These are phyloP conservation scores for Phytophthora capsici DNA, from an alignment of 352 stramenopile genomes.

Conservation along the genomic window DNA sequence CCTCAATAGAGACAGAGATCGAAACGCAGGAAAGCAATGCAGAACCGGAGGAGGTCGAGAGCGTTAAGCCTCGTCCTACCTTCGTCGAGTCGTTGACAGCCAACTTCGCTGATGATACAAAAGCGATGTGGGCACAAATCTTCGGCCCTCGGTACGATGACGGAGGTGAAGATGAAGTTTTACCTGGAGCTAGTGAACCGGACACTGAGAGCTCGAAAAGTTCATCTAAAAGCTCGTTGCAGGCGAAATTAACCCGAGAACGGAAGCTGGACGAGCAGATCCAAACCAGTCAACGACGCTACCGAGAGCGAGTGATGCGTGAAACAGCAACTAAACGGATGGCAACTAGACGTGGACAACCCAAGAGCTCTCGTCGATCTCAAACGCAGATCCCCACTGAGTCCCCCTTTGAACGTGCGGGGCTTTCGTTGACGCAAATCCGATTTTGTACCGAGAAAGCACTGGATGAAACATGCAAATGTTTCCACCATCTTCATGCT, in stretches of 20 bases:
- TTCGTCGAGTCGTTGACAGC: slow-evolving; percentile 42
- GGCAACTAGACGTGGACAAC: neutral
- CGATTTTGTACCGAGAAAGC: slow-evolving; percentile 65
- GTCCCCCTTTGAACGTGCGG: slow-evolving; percentile 46
- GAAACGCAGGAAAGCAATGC: too few relatives aligned
- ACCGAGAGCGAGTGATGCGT: slow-evolving; percentile 30
- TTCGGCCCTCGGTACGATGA: slow-evolving; percentile 70
- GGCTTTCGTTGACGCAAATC: slow-evolving; percentile 55
- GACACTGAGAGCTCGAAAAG: slow-evolving; percentile 1
- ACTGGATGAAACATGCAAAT: slow-evolving; percentile 46
- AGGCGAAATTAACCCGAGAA: slow-evolving; percentile 47
- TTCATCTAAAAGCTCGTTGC: slow-evolving; percentile 33
- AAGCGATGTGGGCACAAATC: slow-evolving; percentile 53
- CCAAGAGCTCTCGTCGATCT: slow-evolving; percentile 2
- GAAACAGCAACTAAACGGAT: slow-evolving; percentile 11
- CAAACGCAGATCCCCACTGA: slow-evolving; percentile 5
- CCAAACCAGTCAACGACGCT: slow-evolving; percentile 38
- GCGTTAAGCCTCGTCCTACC: slow-evolving; percentile 1
- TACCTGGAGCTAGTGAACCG: slow-evolving; percentile 5
- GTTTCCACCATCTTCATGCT: slow-evolving; percentile 49
- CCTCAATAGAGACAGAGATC: too few relatives aligned
- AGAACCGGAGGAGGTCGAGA: neutral
- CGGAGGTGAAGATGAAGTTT: slow-evolving; percentile 10
- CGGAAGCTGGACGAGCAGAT: slow-evolving; percentile 57
- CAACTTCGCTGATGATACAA: slow-evolving; percentile 45